A percentile compares a stretch with the other conserved stretches of the same genome.
Conservation (phyloP, 345 rosid species). For the Lepidium sativum region DNA sequence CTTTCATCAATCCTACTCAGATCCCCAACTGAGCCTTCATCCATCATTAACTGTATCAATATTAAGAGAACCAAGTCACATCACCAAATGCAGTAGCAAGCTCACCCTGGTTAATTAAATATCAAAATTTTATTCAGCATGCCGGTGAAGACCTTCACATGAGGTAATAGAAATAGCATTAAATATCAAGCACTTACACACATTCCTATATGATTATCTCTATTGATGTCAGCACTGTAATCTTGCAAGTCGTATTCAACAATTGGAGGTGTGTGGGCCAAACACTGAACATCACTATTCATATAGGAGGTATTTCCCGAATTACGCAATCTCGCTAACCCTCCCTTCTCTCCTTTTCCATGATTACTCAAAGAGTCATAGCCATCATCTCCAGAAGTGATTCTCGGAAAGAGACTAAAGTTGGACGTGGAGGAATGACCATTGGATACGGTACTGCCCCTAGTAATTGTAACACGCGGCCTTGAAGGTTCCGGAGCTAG, state of each 20-base stretch:
- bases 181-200: slow-evolving; percentile 44
- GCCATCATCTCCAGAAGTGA: slow-evolving; percentile 38
- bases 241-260: slow-evolving; percentile 81
- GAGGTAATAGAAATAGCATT: slow-evolving; percentile 4
- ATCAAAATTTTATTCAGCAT: background rate
- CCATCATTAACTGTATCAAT: slow-evolving; percentile 42
- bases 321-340: slow-evolving; percentile 88
- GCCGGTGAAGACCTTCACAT: background rate
- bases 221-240: slow-evolving; percentile 70
- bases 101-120: slow-evolving; percentile 63
- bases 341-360: slow-evolving; percentile 62
- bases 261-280: slow-evolving; percentile 84
- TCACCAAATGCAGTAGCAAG: slow-evolving; percentile 93
- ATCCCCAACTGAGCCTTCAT: slow-evolving; percentile 54
- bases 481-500: slow-evolving; percentile 82
- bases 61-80: background rate
- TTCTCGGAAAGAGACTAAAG: slow-evolving; percentile 26
- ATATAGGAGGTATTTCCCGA: slow-evolving; percentile 97
- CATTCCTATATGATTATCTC: slow-evolving; percentile 90
- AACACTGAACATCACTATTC: slow-evolving; percentile 95
- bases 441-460: slow-evolving; percentile 71
- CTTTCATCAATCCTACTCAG: slow-evolving; percentile 34
- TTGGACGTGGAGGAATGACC: slow-evolving; percentile 54
- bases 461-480: slow-evolving; percentile 61
- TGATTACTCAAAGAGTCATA: slow-evolving; percentile 26